Conservation (phyloP, 495 filamentous ascomycete genomes). For the Talaromyces trachyspermus region DNA sequence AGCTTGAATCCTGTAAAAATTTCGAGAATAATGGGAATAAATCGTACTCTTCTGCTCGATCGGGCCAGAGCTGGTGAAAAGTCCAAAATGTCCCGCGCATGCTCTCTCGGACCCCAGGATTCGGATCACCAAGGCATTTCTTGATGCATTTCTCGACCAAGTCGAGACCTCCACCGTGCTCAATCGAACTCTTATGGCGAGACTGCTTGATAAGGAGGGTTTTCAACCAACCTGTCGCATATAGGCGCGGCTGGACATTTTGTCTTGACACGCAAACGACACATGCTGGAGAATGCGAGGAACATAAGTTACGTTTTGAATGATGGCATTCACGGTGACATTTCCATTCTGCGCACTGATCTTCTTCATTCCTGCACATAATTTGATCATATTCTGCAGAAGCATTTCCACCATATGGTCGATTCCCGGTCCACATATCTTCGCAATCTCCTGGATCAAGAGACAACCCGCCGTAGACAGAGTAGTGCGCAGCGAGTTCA, state of each 20-base stretch:
- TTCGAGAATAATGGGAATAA: neutral
- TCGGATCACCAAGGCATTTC: slow-evolving; percentile 77
- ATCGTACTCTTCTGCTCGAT: slow-evolving; percentile 63
- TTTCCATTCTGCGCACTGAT: slow-evolving; percentile 77
- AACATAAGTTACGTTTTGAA: slow-evolving; percentile 71
- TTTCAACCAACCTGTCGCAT: slow-evolving; percentile 74
- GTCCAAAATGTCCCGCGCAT: slow-evolving; percentile 82
- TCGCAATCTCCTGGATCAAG: slow-evolving; percentile 79
- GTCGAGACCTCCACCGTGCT: slow-evolving; percentile 75
- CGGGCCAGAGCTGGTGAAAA: slow-evolving; percentile 69
- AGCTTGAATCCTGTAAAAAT: neutral
- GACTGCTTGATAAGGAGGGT: slow-evolving; percentile 71
- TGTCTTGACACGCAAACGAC: slow-evolving; percentile 72
- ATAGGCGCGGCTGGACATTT: slow-evolving; percentile 80
- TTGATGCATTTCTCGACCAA: slow-evolving; percentile 80
- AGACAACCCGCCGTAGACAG: slow-evolving; percentile 77
- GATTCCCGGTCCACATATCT: slow-evolving; percentile 63
- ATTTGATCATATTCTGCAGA: slow-evolving; percentile 81
- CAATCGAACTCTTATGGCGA: slow-evolving; percentile 70
- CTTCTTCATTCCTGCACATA: slow-evolving; percentile 82
- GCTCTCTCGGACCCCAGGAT: slow-evolving; percentile 76
- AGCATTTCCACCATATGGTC: slow-evolving; percentile 88
- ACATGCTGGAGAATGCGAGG: slow-evolving; percentile 77
- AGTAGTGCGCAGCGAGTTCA: slow-evolving; percentile 81
- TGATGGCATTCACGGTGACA: slow-evolving; percentile 62